Conservation (phyloP, 306 rosid species). For the Vicia faba region DNA sequence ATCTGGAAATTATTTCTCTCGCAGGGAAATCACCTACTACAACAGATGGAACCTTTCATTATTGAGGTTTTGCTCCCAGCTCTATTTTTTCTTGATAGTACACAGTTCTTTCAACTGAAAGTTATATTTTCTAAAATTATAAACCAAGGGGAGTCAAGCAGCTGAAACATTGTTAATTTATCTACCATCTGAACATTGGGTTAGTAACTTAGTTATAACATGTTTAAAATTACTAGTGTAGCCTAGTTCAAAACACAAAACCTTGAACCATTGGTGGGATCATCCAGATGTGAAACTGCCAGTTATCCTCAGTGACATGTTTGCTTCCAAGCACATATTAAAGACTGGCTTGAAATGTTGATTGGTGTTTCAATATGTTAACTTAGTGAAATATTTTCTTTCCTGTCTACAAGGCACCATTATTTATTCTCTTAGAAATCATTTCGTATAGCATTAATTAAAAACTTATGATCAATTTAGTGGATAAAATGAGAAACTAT, state of each 20-base stretch:
- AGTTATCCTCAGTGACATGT: slow-evolving; percentile 17
- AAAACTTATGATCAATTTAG: slow-evolving; percentile 10
- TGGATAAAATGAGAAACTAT: slow-evolving; percentile 32
- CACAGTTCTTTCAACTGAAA: slow-evolving; percentile 28
- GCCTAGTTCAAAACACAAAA: slow-evolving; percentile 13
- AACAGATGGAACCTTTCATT: slow-evolving; percentile 58
- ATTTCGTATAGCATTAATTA: slow-evolving; percentile 11
- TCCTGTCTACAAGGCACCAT: slow-evolving; percentile 20
- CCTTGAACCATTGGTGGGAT: slow-evolving; percentile 21
- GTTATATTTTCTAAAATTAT: slow-evolving; percentile 23
- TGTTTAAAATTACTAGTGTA: slow-evolving; percentile 18
- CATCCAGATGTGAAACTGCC: slow-evolving; percentile 16
- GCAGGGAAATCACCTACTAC: slow-evolving; percentile 57
- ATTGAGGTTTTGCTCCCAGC: slow-evolving; percentile 47
- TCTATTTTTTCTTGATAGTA: slow-evolving; percentile 29
- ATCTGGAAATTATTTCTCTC: slow-evolving; percentile 25
- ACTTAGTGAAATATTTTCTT: slow-evolving; percentile 15
- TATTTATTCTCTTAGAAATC: slow-evolving; percentile 16
- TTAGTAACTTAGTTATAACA: slow-evolving; percentile 11
- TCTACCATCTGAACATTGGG: slow-evolving; percentile 19
- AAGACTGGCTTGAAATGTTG: slow-evolving; percentile 10
- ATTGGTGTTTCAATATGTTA: slow-evolving; percentile 13
- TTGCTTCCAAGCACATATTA: slow-evolving; percentile 12
- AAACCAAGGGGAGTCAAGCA: slow-evolving; percentile 19
- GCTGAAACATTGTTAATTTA: slow-evolving; percentile 24